phyloP scores from a whole-genome alignment of 768 basidiomycete genomes.

The Tulasnella sp. region DNA sequence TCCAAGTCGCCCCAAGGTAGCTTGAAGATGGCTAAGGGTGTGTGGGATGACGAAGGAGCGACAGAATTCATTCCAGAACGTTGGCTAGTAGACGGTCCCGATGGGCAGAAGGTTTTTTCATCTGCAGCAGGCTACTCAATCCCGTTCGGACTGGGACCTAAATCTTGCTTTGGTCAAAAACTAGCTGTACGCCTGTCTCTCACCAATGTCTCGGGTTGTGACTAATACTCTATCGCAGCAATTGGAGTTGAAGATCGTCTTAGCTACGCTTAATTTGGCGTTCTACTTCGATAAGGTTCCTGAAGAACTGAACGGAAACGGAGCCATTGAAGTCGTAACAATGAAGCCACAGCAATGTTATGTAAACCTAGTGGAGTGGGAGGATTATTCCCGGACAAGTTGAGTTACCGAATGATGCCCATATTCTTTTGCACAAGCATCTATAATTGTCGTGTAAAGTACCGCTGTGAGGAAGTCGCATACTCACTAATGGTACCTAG shows the following conservation, averaged over 20 bases:
- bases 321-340: too few relatives aligned
- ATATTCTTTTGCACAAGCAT: too few relatives aligned
- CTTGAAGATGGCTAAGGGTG: not conserved
- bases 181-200: not conserved
- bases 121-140: not conserved
- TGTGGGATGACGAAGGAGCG: not conserved
- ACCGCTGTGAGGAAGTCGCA: too few relatives aligned
- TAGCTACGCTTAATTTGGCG: slow-evolving; percentile 8
- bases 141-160: slow-evolving; percentile 5
- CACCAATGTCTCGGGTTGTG: not conserved
- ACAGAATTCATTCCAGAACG: slow-evolving; percentile 4
- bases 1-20: not conserved
- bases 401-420: too few relatives aligned
- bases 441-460: too few relatives aligned
- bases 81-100: slow-evolving; percentile 1
- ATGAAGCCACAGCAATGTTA: too few relatives aligned
- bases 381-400: too few relatives aligned
- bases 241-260: slow-evolving; percentile 8
- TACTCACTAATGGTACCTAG: too few relatives aligned
- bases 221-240: not conserved
- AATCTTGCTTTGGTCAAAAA: slow-evolving; percentile 2
- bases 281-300: slow-evolving; percentile 10
- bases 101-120: not conserved
- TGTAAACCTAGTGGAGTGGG: too few relatives aligned
- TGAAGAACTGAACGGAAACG: slow-evolving; percentile 1